These are phyloP conservation scores for Gastrolobium villosum DNA, from an alignment of 306 rosid genomes.

Conservation along the genomic window DNA sequence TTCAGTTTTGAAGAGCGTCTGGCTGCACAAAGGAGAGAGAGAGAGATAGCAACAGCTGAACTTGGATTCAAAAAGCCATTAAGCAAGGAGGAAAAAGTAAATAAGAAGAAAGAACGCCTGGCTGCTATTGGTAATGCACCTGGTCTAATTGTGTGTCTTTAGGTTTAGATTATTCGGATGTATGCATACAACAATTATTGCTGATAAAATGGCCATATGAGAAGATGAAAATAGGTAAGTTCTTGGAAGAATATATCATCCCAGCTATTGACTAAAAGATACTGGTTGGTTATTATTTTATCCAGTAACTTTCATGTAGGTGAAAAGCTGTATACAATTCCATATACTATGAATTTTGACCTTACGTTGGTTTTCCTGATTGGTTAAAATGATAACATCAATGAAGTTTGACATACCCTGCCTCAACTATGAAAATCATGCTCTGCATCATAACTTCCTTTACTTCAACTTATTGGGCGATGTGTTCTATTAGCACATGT, in stretches of 20 bases:
- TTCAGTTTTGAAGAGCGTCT: constrained; percentile 96
- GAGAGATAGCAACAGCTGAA: constrained; percentile 74
- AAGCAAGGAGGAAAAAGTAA: constrained; percentile 88
- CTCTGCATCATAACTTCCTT: background rate
- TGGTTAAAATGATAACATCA: constrained; percentile 19
- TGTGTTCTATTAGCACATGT: constrained; percentile 13
- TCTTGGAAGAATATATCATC: constrained; percentile 14
- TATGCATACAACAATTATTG: constrained; percentile 39
- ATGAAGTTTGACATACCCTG: constrained; percentile 26
- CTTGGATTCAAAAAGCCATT: constrained; percentile 89
- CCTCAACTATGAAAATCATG: constrained; percentile 6
- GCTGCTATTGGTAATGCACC: constrained; percentile 93
- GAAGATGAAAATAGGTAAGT: constrained; percentile 15
- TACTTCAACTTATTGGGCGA: background rate
- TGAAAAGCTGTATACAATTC: background rate
- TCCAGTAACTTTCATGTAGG: constrained; percentile 13
- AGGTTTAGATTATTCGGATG: constrained; percentile 34
- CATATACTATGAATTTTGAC: background rate
- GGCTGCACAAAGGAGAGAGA: constrained; percentile 93
- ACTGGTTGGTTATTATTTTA: background rate
- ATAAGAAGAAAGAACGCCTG: constrained; percentile 92
- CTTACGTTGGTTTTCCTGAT: background rate
- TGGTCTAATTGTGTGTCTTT: constrained; percentile 36
- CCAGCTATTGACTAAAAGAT: constrained; percentile 7
- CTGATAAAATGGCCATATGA: constrained; percentile 23